Base-by-base conservation (phyloP, 805 yeast species). In the Komagataella mondaviorum region DNA sequence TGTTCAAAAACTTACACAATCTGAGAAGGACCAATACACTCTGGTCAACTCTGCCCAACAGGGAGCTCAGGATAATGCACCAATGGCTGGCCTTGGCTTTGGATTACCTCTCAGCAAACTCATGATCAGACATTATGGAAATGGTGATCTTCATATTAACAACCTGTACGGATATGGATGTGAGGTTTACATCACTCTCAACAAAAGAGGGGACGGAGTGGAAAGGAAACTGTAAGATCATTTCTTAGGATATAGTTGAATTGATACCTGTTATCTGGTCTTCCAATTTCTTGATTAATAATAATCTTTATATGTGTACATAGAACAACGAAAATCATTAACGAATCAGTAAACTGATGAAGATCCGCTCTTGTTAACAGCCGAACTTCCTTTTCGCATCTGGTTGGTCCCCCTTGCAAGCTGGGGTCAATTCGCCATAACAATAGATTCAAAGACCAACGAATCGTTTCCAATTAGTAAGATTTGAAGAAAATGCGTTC, bases 71-170 rank as follows among this genome's bases (percentile, higher is more conserved):
- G 52, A 54, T 46, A 56, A 60, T 44, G 67, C 63, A 52, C 58
- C 59, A 51, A 61, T 63, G 22, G 60, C 57, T 49, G 67, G 67
- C 4, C 63, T 62, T 47, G 67, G 67, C n/a, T 59, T 63, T 65
- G 67, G 67, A 0, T 53, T 63, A 16, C 67, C 67, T 0, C 49
- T 63, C 12, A 63, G 67, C 48, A 60, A 58, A 46, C 58, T 63
- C 16, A 57, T 60, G 48, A 58, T 62, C 2, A 53, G 50, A 24
- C 62, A 61, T 48, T 63, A 63, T 46, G 51, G 56, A 17, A 30
- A 30, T 30, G 67, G 67, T 14, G 51, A 52, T 6, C 47, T 63
- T 49, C 52, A 52, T 23, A 53, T 63, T 30, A 44, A 48, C 1
- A 63, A 62, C 46, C 55, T 51, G 46, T 52, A 51, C 14, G 60